Conservation (phyloP, 805 yeast species). For the Cyberlindnera mycetangii region DNA sequence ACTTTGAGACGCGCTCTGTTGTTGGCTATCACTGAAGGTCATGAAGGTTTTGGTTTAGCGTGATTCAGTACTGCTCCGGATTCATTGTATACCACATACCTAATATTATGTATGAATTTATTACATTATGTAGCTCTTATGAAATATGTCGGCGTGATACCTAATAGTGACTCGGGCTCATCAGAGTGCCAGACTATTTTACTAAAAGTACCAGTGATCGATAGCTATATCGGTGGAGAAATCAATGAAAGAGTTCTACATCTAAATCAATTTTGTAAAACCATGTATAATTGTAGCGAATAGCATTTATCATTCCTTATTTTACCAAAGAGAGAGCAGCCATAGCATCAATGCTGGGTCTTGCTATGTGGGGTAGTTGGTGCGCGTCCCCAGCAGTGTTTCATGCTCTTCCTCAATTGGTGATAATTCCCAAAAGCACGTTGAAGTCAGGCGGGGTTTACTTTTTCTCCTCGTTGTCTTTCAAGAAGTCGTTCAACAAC, state of each 20-base stretch:
- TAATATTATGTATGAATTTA: too few relatives aligned
- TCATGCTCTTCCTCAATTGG: too few relatives aligned
- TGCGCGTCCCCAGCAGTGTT: not conserved
- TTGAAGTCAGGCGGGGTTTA: not conserved
- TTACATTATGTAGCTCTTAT: too few relatives aligned
- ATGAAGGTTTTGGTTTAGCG: conserved; percentile 93
- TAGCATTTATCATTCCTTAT: not conserved
- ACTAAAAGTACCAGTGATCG: too few relatives aligned
- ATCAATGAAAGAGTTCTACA: not conserved
- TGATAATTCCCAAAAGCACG: too few relatives aligned
- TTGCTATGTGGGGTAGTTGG: too few relatives aligned
- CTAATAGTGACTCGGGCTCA: too few relatives aligned
- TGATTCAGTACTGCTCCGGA: conserved; percentile 20
- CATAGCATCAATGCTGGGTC: too few relatives aligned
- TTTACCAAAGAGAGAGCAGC: too few relatives aligned
- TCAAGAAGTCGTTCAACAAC: conserved; percentile 31
- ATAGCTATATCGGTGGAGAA: too few relatives aligned
- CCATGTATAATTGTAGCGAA: not conserved
- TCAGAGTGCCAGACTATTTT: too few relatives aligned
- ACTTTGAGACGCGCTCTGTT: conserved; percentile 76
- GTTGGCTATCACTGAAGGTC: conserved; percentile 89
- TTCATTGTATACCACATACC: not conserved
- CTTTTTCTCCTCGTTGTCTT: conserved; percentile 25
- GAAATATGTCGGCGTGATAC: too few relatives aligned
- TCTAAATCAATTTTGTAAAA: not conserved